Conservation (phyloP, 2,329 filamentous ascomycete species). For the Fonsecaea multimorphosa region DNA sequence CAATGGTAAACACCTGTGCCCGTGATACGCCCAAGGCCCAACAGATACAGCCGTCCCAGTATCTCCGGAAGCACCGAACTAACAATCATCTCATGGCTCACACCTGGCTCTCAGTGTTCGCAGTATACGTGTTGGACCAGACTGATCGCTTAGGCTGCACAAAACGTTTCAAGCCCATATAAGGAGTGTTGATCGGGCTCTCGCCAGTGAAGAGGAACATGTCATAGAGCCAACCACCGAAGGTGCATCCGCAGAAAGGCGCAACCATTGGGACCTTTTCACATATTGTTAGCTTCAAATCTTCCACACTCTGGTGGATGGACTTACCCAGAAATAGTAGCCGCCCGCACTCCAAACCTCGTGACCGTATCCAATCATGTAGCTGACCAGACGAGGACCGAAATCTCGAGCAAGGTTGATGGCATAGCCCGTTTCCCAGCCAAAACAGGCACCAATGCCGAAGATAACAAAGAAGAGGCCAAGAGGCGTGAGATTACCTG, state of each 20-base stretch:
- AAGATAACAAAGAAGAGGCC: slow-evolving; percentile 75
- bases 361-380: slow-evolving; percentile 70
- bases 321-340: slow-evolving; percentile 73
- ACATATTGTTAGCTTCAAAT: slow-evolving; percentile 21
- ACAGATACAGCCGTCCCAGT: not conserved
- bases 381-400: slow-evolving; percentile 69
- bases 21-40: not conserved
- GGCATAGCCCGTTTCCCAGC: slow-evolving; percentile 78
- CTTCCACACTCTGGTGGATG: not conserved
- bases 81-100: slow-evolving; percentile 3
- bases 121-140: slow-evolving; percentile 38
- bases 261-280: slow-evolving; percentile 72
- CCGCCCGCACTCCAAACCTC: slow-evolving; percentile 71
- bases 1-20: not conserved
- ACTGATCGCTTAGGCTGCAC: slow-evolving; percentile 40
- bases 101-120: slow-evolving; percentile 28
- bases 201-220: slow-evolving; percentile 70
- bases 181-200: slow-evolving; percentile 71
- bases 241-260: slow-evolving; percentile 68
- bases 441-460: slow-evolving; percentile 74
- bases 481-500: slow-evolving; percentile 64
- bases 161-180: slow-evolving; percentile 66
- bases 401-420: slow-evolving; percentile 77
- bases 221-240: slow-evolving; percentile 72
- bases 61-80: not conserved